A percentile compares a stretch with the other conserved stretches of the same genome.
Evolutionary conservation across 164 flowering plant genomes (phyloP).

Genomic region (Magnolia changhungtana): DNA sequence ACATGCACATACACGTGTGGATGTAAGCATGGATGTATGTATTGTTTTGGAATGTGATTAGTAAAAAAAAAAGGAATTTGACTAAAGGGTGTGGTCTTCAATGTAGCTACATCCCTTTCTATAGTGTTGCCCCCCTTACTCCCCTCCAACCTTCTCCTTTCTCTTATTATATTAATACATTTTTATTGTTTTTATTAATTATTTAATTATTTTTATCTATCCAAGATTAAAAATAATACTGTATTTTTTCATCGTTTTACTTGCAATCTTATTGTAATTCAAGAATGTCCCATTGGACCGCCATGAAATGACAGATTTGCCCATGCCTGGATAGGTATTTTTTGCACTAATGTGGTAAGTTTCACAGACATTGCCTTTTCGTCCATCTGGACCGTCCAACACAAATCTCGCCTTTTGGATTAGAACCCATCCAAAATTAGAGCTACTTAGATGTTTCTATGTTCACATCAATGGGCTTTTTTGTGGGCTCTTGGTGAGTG

Average conservation of each 20-base stretch:
- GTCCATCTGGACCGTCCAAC: no score
- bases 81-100: constrained; percentile 11
- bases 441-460: no score
- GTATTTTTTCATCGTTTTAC: background rate
- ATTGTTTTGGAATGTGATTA: background rate
- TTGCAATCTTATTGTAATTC: background rate
- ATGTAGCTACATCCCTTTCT: constrained; percentile 6
- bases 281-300: background rate
- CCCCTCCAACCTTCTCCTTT: background rate
- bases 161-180: background rate
- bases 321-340: background rate
- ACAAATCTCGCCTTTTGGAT: no score
- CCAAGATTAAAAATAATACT: background rate
- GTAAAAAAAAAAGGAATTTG: constrained; percentile 1
- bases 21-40: background rate
- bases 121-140: constrained; percentile 1
- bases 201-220: background rate
- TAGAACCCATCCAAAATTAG: no score
- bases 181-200: background rate
- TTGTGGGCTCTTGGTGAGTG: no score
- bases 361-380: no score
- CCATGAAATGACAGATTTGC: background rate
- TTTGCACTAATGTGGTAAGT: no score
- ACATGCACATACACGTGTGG: no score
- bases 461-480: no score